A percentile compares a stretch with the other conserved stretches of the same genome.
Conservation (phyloP, 495 filamentous ascomycete species). For the Talaromyces wortmannii region DNA sequence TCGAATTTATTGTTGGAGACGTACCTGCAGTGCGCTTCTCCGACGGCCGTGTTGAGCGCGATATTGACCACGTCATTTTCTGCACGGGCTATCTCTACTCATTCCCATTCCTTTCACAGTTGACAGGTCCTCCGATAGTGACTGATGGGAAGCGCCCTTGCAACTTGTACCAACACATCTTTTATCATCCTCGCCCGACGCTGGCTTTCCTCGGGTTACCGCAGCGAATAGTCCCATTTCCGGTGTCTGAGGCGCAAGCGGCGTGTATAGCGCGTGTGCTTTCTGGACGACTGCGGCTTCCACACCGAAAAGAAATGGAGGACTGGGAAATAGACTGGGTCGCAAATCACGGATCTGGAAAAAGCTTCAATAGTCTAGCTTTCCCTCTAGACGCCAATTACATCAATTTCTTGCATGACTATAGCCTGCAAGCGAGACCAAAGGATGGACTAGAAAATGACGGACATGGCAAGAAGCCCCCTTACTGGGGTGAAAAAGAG, state of each 20-base stretch:
- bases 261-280: constrained; percentile 71
- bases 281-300: constrained; percentile 59
- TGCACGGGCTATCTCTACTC: constrained; percentile 56
- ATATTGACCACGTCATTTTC: constrained; percentile 51
- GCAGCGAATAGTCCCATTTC: constrained; percentile 79
- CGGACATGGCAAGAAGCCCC: constrained; percentile 55
- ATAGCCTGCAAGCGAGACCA: constrained; percentile 41
- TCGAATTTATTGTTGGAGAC: constrained; percentile 34
- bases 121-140: constrained; percentile 49
- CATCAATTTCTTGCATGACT: constrained; percentile 62
- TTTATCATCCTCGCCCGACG: constrained; percentile 69
- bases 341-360: constrained; percentile 38
- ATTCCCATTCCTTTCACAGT: constrained; percentile 47
- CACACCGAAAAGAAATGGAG: constrained; percentile 53
- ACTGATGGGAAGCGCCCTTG: constrained; percentile 61
- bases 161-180: constrained; percentile 69
- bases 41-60: constrained; percentile 38
- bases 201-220: constrained; percentile 70
- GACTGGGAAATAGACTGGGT: constrained; percentile 49
- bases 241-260: constrained; percentile 69
- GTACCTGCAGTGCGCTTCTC: constrained; percentile 43
- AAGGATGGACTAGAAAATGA: constrained; percentile 34
- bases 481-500: constrained; percentile 59
- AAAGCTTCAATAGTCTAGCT: constrained; percentile 55
- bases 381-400: constrained; percentile 75